Conservation (phyloP, 2,329 filamentous ascomycete genomes). For the Colletotrichum sojae region DNA sequence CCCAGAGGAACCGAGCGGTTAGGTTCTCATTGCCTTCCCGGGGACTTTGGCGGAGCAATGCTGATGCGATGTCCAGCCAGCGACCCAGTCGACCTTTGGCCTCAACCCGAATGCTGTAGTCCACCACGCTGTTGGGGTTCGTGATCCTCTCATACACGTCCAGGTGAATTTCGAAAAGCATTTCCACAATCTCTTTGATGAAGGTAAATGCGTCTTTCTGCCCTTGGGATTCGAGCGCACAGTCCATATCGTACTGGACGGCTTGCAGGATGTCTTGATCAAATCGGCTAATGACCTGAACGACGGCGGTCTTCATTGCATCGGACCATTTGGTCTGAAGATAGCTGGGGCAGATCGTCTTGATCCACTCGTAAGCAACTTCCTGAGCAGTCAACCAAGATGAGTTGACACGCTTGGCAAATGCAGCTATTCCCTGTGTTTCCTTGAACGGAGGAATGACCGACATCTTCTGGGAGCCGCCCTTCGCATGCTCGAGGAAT, state of each 20-base stretch:
- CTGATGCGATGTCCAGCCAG: slow-evolving; percentile 67
- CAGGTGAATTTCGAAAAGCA: slow-evolving; percentile 73
- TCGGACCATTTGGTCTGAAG: slow-evolving; percentile 70
- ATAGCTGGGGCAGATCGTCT: slow-evolving; percentile 65
- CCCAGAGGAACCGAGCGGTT: slow-evolving; percentile 70
- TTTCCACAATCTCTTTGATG: slow-evolving; percentile 61
- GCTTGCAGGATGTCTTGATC: slow-evolving; percentile 67
- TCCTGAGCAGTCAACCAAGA: slow-evolving; percentile 70
- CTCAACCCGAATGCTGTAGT: slow-evolving; percentile 62
- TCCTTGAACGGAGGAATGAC: slow-evolving; percentile 67
- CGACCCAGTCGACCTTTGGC: slow-evolving; percentile 65
- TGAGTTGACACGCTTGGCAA: slow-evolving; percentile 64
- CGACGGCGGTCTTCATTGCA: slow-evolving; percentile 67
- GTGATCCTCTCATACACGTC: slow-evolving; percentile 73
- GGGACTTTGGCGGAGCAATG: slow-evolving; percentile 56
- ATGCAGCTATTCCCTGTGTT: slow-evolving; percentile 64
- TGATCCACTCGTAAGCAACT: slow-evolving; percentile 71
- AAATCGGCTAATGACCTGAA: slow-evolving; percentile 68
- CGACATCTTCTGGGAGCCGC: slow-evolving; percentile 64
- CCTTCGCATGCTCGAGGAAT: slow-evolving; percentile 75
- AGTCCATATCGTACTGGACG: slow-evolving; percentile 58
- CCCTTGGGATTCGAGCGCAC: slow-evolving; percentile 2
- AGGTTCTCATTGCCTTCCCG: slow-evolving; percentile 55
- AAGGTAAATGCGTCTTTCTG: slow-evolving; percentile 17
- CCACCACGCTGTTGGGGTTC: slow-evolving; percentile 69